Base-by-base conservation (phyloP, 2,329 filamentous ascomycete species). In the Coleophoma cylindrospora region DNA sequence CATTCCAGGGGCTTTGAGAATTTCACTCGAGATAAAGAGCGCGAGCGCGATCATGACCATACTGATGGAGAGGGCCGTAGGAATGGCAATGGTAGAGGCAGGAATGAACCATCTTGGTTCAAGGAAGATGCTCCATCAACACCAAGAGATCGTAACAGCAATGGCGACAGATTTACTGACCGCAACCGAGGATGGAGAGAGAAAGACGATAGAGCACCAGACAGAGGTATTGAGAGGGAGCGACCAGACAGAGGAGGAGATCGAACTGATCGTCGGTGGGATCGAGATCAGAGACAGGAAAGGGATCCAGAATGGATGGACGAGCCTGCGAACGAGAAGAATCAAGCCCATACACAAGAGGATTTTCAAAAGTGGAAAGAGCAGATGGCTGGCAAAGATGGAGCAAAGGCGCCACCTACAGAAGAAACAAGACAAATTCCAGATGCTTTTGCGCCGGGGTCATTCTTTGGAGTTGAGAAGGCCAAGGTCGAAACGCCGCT, bases 351-450 rank as follows among this genome's bases (percentile, higher is more conserved):
- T 60, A 96, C 91, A 1, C 86, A 89, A 61, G 91, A 95, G 63
- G 91, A 96, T 58, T 95, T 96, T 67, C 86, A 95, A 70, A 89
- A 89, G 58, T 96, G 92, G 83, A 96, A 96, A 77, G 89, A 95
- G 60, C 80, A 79, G 56, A 95, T 95, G 90, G 53, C 57, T 52
- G 58, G 54, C 40, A 62, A 62, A 47, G 59, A 64, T 40, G 64
- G 58, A 38, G 49, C 56, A 44, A 46, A 37, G 48, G 45, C 34
- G 46, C 53, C 59, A 12, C 52, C 63, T 34, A 58, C 61, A 11
- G 68, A 71, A 22, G 72, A 75, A 50, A 59, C 60, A 43, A 64
- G 64, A 45, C 63, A 65, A n/a, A 55, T 66, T 4, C 61, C 70
- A 15, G 61, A 68, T 41, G 51, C 68, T 15, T 71, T 68, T 19